Evolutionary conservation across 805 yeast genomes (phyloP).

Genomic region (Lipomyces japonicus): DNA sequence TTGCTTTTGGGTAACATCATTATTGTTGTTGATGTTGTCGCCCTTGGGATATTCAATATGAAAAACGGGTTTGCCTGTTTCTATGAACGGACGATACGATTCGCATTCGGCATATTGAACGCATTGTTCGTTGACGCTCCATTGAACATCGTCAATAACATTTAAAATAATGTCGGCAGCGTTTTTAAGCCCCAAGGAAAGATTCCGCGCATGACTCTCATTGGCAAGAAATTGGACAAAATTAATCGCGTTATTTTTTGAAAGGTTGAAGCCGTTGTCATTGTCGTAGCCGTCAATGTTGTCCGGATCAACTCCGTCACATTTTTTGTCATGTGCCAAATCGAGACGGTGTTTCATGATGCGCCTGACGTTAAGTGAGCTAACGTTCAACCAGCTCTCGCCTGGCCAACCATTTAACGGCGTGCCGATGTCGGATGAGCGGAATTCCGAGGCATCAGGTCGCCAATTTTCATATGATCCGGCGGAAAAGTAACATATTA

Average conservation of each 20-base stretch:
- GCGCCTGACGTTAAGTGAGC: conserved; percentile 28
- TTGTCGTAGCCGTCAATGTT: conserved; percentile 37
- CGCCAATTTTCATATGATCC: conserved; percentile 38
- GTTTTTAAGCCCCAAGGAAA: conserved; percentile 36
- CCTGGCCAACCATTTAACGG: conserved; percentile 36
- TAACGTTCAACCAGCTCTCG: conserved; percentile 35
- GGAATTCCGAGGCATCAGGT: conserved; percentile 31
- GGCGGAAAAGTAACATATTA: conserved; percentile 38
- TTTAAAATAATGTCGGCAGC: conserved; percentile 31
- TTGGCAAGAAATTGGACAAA: conserved; percentile 33
- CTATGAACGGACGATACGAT: too few species aligned
- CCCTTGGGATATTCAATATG: too few species aligned
- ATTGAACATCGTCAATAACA: conserved; percentile 31
- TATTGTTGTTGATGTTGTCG: too few species aligned
- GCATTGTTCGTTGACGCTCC: conserved; percentile 37
- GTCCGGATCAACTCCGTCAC: conserved; percentile 39
- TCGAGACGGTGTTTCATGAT: conserved; percentile 33
- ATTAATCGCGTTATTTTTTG: conserved; percentile 31
- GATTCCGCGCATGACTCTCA: conserved; percentile 27
- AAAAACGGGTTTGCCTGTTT: too few species aligned
- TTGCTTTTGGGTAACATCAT: too few species aligned
- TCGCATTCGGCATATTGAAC: conserved; percentile 35
- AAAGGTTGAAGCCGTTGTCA: conserved; percentile 35
- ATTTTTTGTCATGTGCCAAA: conserved; percentile 30
- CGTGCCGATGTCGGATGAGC: conserved; percentile 31